Evolutionary conservation across 306 rosid genomes (phyloP), one percentile per base, ranked within the genome.

Genomic region (Mucuna pruriens): DNA sequence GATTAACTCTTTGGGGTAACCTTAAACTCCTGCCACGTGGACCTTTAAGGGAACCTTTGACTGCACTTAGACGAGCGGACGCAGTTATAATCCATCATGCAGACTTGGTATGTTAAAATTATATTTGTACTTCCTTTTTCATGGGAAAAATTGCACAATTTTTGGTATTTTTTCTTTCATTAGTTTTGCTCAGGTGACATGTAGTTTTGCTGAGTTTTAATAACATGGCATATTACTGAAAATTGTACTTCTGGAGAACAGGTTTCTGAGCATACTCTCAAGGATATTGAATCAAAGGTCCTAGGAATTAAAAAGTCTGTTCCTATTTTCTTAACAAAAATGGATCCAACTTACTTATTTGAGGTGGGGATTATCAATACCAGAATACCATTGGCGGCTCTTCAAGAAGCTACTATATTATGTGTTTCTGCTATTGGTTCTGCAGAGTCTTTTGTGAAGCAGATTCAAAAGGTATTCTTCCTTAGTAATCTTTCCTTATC

Each of bases 351-450:
- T 20, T 80, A 85, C 87, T 88, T 95, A 77, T 89, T 91, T 63
- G 85, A 87, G 13, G 89, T 89, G 82, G 77, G 90, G 75, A 76
- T 17, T 73, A 82, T 84, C 71, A 80, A 81, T 51, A 71, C 85
- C 69, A 83, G 65, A 78, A 74, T 89, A 75, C 70, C 92, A 13
- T 60, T 95, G 85, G 79, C 63, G 61, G 85, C 73, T 86, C 83
- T 93, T 76, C 63, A 55, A 17, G 60, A 86, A 51, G 86, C 87
- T 49, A 33, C 76, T 60, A 76, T 89, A 77, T 84, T 93, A 77
- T 95, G 99, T 2, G 86, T 93, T 71, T 91, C 98, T 70, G 97
- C 98, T 72, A 87, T 95, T 82, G 99, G 91, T 80, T 95, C 98
- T 82, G 89, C 99, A 12, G 87, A 89, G 55, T 73, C 98, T 74